Conservation (phyloP, 2,329 filamentous ascomycete species). For the Diaporthe sp. region DNA sequence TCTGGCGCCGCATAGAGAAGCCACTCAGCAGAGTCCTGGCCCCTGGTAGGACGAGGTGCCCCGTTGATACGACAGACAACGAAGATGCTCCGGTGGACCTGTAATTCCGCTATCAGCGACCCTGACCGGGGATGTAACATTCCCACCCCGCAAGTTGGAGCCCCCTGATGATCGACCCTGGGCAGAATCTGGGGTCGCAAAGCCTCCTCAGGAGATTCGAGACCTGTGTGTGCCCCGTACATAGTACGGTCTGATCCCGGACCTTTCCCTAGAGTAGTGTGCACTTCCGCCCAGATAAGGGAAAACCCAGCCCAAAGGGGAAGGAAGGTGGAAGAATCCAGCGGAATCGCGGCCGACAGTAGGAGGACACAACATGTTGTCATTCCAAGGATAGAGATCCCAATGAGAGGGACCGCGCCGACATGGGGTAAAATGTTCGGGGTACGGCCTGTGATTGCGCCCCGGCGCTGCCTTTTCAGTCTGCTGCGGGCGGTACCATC, state of each 20-base stretch:
- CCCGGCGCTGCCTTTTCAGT: not conserved
- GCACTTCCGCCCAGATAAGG: slow-evolving; percentile 18
- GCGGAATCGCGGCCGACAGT: not conserved
- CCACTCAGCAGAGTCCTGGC: slow-evolving; percentile 7
- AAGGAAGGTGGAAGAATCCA: slow-evolving; percentile 15
- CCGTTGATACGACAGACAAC: slow-evolving; percentile 34
- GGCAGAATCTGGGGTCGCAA: slow-evolving; percentile 42
- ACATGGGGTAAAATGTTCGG: not conserved
- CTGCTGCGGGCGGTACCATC: slow-evolving; percentile 7
- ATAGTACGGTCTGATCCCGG: slow-evolving; percentile 17
- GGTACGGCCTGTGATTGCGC: slow-evolving; percentile 1
- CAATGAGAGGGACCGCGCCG: not conserved
- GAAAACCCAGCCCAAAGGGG: slow-evolving; percentile 6
- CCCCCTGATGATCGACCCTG: slow-evolving; percentile 41
- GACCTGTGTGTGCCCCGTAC: slow-evolving; percentile 1
- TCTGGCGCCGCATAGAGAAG: not conserved
- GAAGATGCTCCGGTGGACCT: slow-evolving; percentile 23
- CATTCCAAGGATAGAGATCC: slow-evolving; percentile 12
- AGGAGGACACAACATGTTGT: not conserved
- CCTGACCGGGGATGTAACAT: slow-evolving; percentile 40
- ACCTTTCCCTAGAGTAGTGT: slow-evolving; percentile 9
- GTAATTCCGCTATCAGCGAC: slow-evolving; percentile 33
- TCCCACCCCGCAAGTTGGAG: slow-evolving; percentile 40
- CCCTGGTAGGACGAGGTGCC: not conserved
- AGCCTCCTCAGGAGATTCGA: slow-evolving; percentile 35